Evolutionary conservation across 495 filamentous ascomycete genomes (phyloP).

Genomic region (Hyaloscypha finlandica): DNA sequence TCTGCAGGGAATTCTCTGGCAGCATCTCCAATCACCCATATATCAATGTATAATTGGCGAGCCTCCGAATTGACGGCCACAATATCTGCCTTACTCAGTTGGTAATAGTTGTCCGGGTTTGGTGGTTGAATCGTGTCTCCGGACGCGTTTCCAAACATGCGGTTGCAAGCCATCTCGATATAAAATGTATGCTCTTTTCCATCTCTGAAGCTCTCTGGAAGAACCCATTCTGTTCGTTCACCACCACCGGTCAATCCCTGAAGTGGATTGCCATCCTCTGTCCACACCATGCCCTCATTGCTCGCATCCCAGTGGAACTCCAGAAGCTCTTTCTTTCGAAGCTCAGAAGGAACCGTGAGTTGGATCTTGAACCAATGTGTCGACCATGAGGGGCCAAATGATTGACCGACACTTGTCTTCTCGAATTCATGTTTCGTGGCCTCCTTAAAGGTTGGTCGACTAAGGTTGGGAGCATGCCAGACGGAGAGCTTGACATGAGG

Average conservation of each 20-base stretch:
- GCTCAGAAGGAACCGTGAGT: constrained; percentile 71
- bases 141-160: constrained; percentile 93
- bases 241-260: constrained; percentile 93
- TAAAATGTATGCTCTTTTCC: constrained; percentile 88
- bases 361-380: constrained; percentile 96
- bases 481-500: constrained; percentile 83
- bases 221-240: constrained; percentile 86
- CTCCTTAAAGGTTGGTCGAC: constrained; percentile 86
- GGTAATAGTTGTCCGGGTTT: constrained; percentile 75
- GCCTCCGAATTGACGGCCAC: constrained; percentile 87
- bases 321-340: constrained; percentile 71
- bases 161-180: constrained; percentile 97
- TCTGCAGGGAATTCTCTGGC: constrained; percentile 77
- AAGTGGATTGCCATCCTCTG: constrained; percentile 80
- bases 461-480: constrained; percentile 77
- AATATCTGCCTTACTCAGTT: constrained; percentile 78
- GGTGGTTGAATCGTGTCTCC: constrained; percentile 90
- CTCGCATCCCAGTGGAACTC: constrained; percentile 96
- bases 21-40: constrained; percentile 92
- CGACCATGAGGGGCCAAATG: constrained; percentile 93
- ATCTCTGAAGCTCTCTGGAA: constrained; percentile 78
- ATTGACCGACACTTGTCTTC: constrained; percentile 71
- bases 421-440: constrained; percentile 79
- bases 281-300: constrained; percentile 91
- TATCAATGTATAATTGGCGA: constrained; percentile 81